Base-by-base conservation (phyloP, 805 yeast genomes). In the Candida odintsovae region DNA sequence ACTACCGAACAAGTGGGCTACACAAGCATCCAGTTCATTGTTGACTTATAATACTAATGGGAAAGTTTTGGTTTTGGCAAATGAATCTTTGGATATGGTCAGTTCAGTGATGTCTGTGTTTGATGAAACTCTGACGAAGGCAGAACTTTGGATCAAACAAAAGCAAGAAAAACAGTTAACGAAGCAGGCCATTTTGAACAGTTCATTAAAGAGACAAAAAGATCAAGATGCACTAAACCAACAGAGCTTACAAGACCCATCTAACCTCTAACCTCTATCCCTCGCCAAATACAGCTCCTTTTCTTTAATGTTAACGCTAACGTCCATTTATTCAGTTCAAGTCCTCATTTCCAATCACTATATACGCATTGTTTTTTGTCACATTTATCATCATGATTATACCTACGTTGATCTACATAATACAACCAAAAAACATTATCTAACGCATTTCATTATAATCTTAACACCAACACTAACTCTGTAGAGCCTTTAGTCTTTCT, bases 1-100 rank as follows among this genome's bases (percentile, higher is more conserved):
- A 48, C 70, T 92, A 41, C 99, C 98, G 1, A 65, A 75, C 35
- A 76, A 82, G 57, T 77, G 92, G 92, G 78, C 90, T 65, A 26
- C 65, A 64, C 42, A 65, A 29, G 44, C 59, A 19, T 46, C 59
- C 25, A 37, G 40, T 28, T 44, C 55, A 1, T 42, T 48, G 15
- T 35, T 56, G 3, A 50, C 50, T 3, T 52, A 52, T 23, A 58
- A 72, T 51, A 68, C 78, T 10, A 86, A 88, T 60, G 88, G 86
- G 20, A 80, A 83, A 51, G 86, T 89, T 1, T 67, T 94, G 22
- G 75, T 86, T 6, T 71, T 92, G 50, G 97, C 98, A 0, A 84
- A 85, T 53, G 99, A 94, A 64, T 83, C 96, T 0, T 68, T 92
- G 41, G 94, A 86, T 38, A 58, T 90, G 89, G 83, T 92, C 33